Evolutionary conservation across 169 alveolate species (phyloP), one percentile per base, ranked within the genome.

Genomic region (Eimeria acervulina): DNA sequence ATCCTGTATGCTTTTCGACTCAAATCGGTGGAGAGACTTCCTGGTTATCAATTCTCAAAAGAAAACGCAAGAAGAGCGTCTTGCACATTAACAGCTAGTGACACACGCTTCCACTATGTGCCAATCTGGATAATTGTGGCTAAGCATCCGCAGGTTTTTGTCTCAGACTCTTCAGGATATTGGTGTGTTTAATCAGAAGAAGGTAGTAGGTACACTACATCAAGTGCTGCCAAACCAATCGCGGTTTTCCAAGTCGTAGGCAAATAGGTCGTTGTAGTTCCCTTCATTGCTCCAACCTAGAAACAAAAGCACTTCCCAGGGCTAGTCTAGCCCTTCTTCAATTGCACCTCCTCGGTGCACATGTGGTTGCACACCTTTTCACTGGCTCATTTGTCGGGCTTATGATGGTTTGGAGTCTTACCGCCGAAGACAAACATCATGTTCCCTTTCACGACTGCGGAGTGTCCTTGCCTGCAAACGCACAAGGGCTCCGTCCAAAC

Each of bases 211-310:
- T 28, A 72, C 68, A 31, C 28, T 47, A 52, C 15, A 23, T 26
- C 19, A 17, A 17, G 90, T 52, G 90, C 68, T 55, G 95, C 19
- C 84, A 21, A 52, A 96, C 99, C 99, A 99, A 93, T 98, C 99
- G 95, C 97, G 97, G 94, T 97, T 98, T 78, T 97, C 98, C 78
- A 98, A 96, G 88, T 98, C 98, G 97, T 97, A 98, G 81, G 98
- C 96, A 84, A 98, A 97, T 61, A 98, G 96, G 90, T 98, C 98
- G 91, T 97, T 97, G 97, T 97, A 99, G 95, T 98, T 98, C 68
- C 97, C 95, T 51, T 98, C 98, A 47, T 97, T 96, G 97, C 98
- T 98, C 99, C 99, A 98, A 70, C 99, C 99, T 51, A 99, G 99
- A 95, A 97, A 98, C 31, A 98, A 96, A 96, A 96, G 96, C 21